Base-by-base conservation (phyloP, 345 rosid species). In the Camelina neglecta region DNA sequence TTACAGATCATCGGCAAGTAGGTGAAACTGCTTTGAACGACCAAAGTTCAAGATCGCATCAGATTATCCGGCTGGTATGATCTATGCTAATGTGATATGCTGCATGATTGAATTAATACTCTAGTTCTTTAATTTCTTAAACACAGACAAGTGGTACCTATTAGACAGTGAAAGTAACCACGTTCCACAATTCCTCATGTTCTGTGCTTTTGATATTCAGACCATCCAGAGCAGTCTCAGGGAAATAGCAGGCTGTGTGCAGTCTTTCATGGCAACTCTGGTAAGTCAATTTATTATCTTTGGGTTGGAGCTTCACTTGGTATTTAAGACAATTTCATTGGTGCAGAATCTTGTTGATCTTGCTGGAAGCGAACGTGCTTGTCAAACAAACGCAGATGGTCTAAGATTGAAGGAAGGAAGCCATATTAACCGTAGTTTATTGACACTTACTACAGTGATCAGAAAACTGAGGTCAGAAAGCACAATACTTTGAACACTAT, bases 11-110 rank as follows among this genome's bases (percentile, higher is more conserved):
- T 82, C 84, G 98, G 83, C 96, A 94, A 82, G 94, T 94, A 33
- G 97, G 98, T 65, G 97, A 94, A 86, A 94, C 98, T 58, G 81
- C 92, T 75, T 70, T 94, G 56, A 94, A 94, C 69, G 97, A 94
- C 74, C 87, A 90, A 76, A 94, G 97, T 84, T 94, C 98, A 67
- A 86, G 97, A 81, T 94, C 98, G 41, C 98, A 94, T 86, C 98
- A 92, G 84, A 94, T 94, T 72, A 90, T 92, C 75, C 83, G 96
- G 86, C 87, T 94, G 90, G 98, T 94, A 83, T 84, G 74, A 59
- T 11, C 26, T 65, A 13, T 72, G 38, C 64, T 31, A 12, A 24
- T 55, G 11, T 24, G 44, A 71, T 71, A 18, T 60, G 50, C 65
- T 50, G n/a, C 58, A 65, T 67, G 44, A 16, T 58, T 47, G 23